Evolutionary conservation across 371 early-diverging fungal genomes (phyloP).

Genomic region (Choanephora cucurbitarum): DNA sequence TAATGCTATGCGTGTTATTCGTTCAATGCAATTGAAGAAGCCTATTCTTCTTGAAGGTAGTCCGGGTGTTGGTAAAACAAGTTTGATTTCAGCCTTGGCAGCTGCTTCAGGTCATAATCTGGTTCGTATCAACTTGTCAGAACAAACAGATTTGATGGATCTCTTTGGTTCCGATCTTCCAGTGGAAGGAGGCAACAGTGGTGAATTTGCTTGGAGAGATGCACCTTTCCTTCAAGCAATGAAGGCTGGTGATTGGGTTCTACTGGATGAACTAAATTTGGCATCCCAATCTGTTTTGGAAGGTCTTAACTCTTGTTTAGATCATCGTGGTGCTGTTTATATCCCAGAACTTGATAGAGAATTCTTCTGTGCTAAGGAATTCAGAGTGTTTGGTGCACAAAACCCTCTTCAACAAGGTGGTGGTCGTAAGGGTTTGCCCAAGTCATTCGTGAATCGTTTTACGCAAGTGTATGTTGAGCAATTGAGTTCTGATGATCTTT

Average conservation of each 20-base stretch:
- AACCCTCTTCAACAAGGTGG: constrained; percentile 98
- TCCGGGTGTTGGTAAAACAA: constrained; percentile 98
- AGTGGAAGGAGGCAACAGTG: constrained; percentile 83
- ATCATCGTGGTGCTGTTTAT: constrained; percentile 96
- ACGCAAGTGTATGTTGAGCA: constrained; percentile 93
- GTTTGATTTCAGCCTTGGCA: constrained; percentile 89
- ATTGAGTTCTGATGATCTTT: constrained; percentile 75
- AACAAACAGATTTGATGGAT: constrained; percentile 99
- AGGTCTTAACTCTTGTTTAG: constrained; percentile 99
- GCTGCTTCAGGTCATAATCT: constrained; percentile 78
- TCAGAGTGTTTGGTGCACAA: constrained; percentile 98
- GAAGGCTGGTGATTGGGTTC: constrained; percentile 96
- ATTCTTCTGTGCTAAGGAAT: constrained; percentile 80
- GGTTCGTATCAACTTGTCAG: constrained; percentile 98
- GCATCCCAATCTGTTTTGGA: constrained; percentile 99
- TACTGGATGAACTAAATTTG: constrained; percentile 99
- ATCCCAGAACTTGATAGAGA: constrained; percentile 92
- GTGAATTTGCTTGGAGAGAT: constrained; percentile 96
- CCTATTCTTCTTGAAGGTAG: constrained; percentile 98
- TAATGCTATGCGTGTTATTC: constrained; percentile 90
- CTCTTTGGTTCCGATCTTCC: constrained; percentile 98
- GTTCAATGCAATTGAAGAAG: constrained; percentile 92
- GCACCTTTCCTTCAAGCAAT: constrained; percentile 97
- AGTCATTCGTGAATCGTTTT: constrained; percentile 98
- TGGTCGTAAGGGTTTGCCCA: constrained; percentile 98